Evolutionary conservation across 768 basidiomycete genomes (phyloP), one percentile per base, ranked within the genome.

Genomic region (Boletus fagicola): DNA sequence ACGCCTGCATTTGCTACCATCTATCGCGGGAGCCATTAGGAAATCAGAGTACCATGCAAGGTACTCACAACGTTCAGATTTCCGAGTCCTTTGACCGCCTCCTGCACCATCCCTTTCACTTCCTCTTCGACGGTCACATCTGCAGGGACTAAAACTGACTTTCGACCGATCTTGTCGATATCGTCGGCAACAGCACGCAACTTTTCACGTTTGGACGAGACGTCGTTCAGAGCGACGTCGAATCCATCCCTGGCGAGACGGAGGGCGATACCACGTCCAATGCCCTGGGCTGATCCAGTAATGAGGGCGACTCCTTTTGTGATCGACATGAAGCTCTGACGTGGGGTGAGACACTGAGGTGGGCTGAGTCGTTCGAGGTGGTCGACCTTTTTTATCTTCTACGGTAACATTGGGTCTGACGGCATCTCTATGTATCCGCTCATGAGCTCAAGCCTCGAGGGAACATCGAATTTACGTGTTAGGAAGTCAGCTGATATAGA

Each of bases 291-390:
- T 12, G 68, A 63, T 31, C 69, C 69, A 20, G 68, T 72, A 35
- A 73, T 57, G 24, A 73, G 62, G 1, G 71, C 68, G 36, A 66
- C 57, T 16, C 76, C 72, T 43, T 59, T 77, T 20, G 61, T 5
- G 2, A 45, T 18, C 10, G 50, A 60, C 49, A 56, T 60, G 40
- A 22, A n/a, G 28, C 4, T 38, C 20, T 10, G 1, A 18, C 7
- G 38, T 33, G 9, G 30, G 30, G 8, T 12, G 31, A 33, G 12
- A 12, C 31, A 3, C 36, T 15, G 16, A 18, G 36, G 36, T 6
- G 18, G 1, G 28, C 28, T 5, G 6, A 28, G 28, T 28, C 28
- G 7, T 2, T 16, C 3, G n/a, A 42, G 40, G n/a, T 3, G 12
- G 8, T 42, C 40, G 11, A 42, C 20, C 40, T 20, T 40, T 40